Evolutionary conservation across 225 moss, liverwort and hornwort species (phyloP).

Genomic region (Polytrichum formosum): DNA sequence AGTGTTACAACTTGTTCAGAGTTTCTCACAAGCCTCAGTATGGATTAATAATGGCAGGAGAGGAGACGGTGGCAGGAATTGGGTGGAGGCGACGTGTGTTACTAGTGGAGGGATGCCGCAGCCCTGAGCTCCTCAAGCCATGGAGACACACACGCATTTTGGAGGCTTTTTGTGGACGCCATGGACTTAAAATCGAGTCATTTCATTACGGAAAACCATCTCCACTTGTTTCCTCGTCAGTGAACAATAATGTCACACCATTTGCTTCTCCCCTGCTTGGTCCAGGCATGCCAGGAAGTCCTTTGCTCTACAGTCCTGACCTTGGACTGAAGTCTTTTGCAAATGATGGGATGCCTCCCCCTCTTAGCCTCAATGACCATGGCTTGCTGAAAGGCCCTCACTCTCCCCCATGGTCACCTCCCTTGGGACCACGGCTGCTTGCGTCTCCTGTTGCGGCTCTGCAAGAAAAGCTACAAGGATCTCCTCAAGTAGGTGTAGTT

Average conservation of each 20-base stretch:
- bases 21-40: slow-evolving; percentile 18
- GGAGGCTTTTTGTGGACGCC: slow-evolving; percentile 85
- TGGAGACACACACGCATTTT: slow-evolving; percentile 78
- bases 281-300: slow-evolving; percentile 67
- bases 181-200: slow-evolving; percentile 77
- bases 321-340: slow-evolving; percentile 56
- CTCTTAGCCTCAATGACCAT: slow-evolving; percentile 70
- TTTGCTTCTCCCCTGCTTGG: slow-evolving; percentile 79
- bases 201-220: slow-evolving; percentile 39
- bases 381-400: slow-evolving; percentile 39
- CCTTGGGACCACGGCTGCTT: slow-evolving; percentile 75
- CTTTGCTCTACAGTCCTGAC: slow-evolving; percentile 69
- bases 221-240: slow-evolving; percentile 16
- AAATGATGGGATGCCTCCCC: slow-evolving; percentile 66
- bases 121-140: slow-evolving; percentile 77
- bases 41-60: slow-evolving; percentile 39
- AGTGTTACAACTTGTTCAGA: too few species aligned
- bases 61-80: slow-evolving; percentile 53
- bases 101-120: slow-evolving; percentile 83
- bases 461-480: slow-evolving; percentile 79
- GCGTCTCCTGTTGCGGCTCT: slow-evolving; percentile 69
- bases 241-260: slow-evolving; percentile 53
- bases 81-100: slow-evolving; percentile 90
- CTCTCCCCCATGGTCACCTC: slow-evolving; percentile 84
- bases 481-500: slow-evolving; percentile 90